Base-by-base conservation (phyloP, 2,329 filamentous ascomycete species). In the Cladophialophora carrionii region DNA sequence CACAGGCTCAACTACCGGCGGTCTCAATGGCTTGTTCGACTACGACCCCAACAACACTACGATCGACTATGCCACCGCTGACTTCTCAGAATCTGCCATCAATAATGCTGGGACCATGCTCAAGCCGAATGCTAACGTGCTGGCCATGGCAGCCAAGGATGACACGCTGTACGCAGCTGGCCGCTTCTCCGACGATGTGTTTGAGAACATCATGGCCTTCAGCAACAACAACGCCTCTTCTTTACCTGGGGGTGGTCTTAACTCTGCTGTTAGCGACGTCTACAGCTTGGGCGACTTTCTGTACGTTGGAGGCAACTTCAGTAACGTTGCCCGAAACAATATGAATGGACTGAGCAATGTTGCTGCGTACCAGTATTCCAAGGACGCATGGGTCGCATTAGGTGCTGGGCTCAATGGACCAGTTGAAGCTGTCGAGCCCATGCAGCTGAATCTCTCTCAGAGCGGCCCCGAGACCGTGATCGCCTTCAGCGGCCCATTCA, bases 1-100 rank as follows among this genome's bases (percentile, higher is more conserved):
- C 31, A 31, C 43, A 20, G 74, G 78, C 3, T 75, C 73, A 14
- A 89, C 90, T 2, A 90, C 88, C 54, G 90, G 90, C 57, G 91
- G 90, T 2, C 80, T 99, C 60, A 97, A 97, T 74, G 92, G 92
- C 8, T 80, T 99, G 1, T 98, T 90, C 75, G 95, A 98, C 73
- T 97, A 91, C 74, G 85, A 96, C 71, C 91, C 93, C 0, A 83
- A 82, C 20, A 74, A 83, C 64, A 80, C 82, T 12, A 81, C 82
- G 0, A 80, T 90, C 37, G 61, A 68, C 26, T 61, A 61, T 34
- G 49, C 59, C 29, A 61, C 49, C 14, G 82, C 83, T 0, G 84
- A 91, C 70, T 87, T 96, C 64, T 82, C 86, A 14, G 83, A 84
- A 29, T 96, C 92, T 1, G 83, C 87, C 17, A 88, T 96, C 74